These are phyloP conservation scores for Cyberlindnera japonica DNA, from an alignment of 805 yeast genomes.

Conservation along the genomic window DNA sequence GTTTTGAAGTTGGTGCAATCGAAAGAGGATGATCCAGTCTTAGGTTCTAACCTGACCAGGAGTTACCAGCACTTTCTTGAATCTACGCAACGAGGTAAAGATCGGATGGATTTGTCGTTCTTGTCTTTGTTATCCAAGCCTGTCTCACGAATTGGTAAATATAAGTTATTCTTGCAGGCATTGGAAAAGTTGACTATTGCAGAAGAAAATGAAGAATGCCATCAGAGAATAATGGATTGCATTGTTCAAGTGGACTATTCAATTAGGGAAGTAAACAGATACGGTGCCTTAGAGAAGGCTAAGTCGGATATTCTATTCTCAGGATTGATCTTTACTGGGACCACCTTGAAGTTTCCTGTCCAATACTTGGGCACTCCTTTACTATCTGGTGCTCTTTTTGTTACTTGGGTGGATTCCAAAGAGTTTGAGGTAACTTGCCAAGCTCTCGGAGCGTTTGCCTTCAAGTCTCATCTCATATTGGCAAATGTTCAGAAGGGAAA, in stretches of 20 bases:
- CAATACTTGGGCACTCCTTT: slow-evolving; percentile 46
- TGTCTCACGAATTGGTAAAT: slow-evolving; percentile 45
- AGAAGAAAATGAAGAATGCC: slow-evolving; percentile 16
- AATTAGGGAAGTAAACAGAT: slow-evolving; percentile 30
- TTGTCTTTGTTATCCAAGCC: slow-evolving; percentile 53
- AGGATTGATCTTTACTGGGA: slow-evolving; percentile 15
- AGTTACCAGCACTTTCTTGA: slow-evolving; percentile 38
- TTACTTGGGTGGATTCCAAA: slow-evolving; percentile 35
- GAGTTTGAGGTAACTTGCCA: slow-evolving; percentile 12
- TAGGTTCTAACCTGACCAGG: slow-evolving; percentile 22
- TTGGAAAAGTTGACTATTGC: slow-evolving; percentile 30
- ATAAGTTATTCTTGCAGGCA: slow-evolving; percentile 47
- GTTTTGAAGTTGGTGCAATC: slow-evolving; percentile 33
- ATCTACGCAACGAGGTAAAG: slow-evolving; percentile 37
- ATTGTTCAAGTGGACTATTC: slow-evolving; percentile 22
- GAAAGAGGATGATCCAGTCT: slow-evolving; percentile 25
- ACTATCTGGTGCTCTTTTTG: slow-evolving; percentile 40
- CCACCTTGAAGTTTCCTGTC: slow-evolving; percentile 30
- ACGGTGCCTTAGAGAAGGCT: slow-evolving; percentile 25
- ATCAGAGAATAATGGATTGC: slow-evolving; percentile 16
- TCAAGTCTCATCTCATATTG: slow-evolving; percentile 48
- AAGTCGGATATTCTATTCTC: slow-evolving; percentile 17
- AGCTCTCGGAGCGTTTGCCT: slow-evolving; percentile 38
- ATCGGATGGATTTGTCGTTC: slow-evolving; percentile 46
- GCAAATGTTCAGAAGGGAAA: slow-evolving; percentile 27